Evolutionary conservation across 768 basidiomycete species (phyloP), one percentile per base, ranked within the genome.

Genomic region (Epithele typhae): DNA sequence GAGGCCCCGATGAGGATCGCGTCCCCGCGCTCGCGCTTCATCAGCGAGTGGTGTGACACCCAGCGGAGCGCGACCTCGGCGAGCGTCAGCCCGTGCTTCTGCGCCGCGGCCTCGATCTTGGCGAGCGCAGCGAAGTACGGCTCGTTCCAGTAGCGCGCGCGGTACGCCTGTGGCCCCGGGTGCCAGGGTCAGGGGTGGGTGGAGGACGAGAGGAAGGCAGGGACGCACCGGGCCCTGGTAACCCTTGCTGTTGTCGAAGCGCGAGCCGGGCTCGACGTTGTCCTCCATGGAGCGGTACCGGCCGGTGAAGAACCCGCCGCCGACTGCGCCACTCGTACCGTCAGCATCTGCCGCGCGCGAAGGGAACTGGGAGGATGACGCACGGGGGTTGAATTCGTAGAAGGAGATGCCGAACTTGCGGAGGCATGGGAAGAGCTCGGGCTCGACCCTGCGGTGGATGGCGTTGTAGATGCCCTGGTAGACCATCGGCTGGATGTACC

Each of bases 1-100:
- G 75, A 78, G 22, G 81, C 82, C n/a, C 82, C 82, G 53, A 86
- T 82, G 45, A 84, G 64, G 46, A 83, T 64, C 19, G 74, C 61
- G 53, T 79, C 76, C 10, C 75, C 72, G 21, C 67, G 54, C 51
- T 78, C 75, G 7, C 70, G 63, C 53, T 73, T 68, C 55, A 75
- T 56, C 32, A 64, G 55, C n/a, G 72, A 74, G 57, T 78, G 76
- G 57, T 77, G 72, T 25, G 67, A 64, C 42, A 72, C 51, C 76
- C 76, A 78, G 35, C 76, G 64, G 6, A 77, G 61, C 1, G 74
- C 58, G 36, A 67, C 55, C 48, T 75, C 73, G 7, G 70, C 58
- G 50, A 71, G 59, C 4, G 72, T 73, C 35, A 74, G 54, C 21
- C 54, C 50, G 40, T 70, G 59, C 53, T 64, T 60, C 15, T 63